Evolutionary conservation across 805 yeast species (phyloP).

Genomic region (Wickerhamiella qilinensis): DNA sequence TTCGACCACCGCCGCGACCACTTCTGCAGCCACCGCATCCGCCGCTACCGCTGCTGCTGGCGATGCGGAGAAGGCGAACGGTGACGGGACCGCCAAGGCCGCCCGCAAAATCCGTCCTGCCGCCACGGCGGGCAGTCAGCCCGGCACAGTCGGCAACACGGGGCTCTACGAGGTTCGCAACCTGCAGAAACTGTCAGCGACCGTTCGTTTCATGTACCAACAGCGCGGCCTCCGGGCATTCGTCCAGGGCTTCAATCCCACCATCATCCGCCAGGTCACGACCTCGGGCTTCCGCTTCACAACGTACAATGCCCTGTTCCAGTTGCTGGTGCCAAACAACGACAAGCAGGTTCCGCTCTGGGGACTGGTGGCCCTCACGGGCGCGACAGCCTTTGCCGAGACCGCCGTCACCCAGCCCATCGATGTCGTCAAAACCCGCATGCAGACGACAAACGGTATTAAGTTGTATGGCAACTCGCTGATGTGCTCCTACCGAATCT

Average conservation of each 20-base stretch:
- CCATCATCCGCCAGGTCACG: conserved; percentile 61
- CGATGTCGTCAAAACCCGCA: conserved; percentile 72
- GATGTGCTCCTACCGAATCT: conserved; percentile 21
- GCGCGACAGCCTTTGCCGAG: conserved; percentile 54
- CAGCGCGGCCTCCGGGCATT: conserved; percentile 66
- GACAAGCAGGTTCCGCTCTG: conserved; percentile 13
- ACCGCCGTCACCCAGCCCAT: conserved; percentile 74
- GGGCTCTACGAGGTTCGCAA: conserved; percentile 18
- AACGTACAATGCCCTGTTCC: conserved; percentile 63
- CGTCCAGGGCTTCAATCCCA: conserved; percentile 69
- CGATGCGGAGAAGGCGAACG: background rate
- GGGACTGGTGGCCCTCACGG: conserved; percentile 29
- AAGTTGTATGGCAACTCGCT: conserved; percentile 22
- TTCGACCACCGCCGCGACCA: background rate
- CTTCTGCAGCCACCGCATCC: background rate
- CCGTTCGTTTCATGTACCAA: conserved; percentile 40
- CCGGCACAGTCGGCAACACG: no score
- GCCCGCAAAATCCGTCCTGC: background rate
- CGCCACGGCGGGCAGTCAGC: no score
- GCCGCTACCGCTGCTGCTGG: background rate
- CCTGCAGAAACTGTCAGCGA: conserved; percentile 12
- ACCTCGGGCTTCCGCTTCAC: conserved; percentile 75
- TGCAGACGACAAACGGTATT: conserved; percentile 44
- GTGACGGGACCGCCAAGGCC: no score
- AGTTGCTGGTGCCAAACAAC: conserved; percentile 24